These are phyloP conservation scores for Dichotomopilus funicola DNA, from an alignment of 2,329 filamentous ascomycete species.

Conservation along the genomic window DNA sequence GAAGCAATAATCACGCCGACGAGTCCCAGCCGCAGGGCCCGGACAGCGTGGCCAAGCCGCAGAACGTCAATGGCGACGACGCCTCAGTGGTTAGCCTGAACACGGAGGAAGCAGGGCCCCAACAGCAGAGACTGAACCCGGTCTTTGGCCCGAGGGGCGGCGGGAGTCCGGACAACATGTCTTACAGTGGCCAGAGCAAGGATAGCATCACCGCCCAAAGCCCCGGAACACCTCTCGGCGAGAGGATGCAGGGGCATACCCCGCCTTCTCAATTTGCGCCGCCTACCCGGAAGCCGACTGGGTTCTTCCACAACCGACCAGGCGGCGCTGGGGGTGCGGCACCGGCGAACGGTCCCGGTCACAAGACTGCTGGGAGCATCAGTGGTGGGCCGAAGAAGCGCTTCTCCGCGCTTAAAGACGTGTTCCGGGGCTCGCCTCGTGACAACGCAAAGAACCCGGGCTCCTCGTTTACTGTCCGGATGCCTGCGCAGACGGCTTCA, in stretches of 20 bases:
- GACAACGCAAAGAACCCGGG: slow-evolving; percentile 18
- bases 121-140: slow-evolving; percentile 33
- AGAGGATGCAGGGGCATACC: slow-evolving; percentile 6
- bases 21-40: slow-evolving; percentile 24
- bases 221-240: slow-evolving; percentile 17
- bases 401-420: slow-evolving; percentile 36
- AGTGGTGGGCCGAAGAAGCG: slow-evolving; percentile 35
- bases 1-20: slow-evolving; percentile 29
- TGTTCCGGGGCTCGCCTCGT: slow-evolving; percentile 26
- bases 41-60: slow-evolving; percentile 16
- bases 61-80: slow-evolving; percentile 32
- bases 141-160: slow-evolving; percentile 33
- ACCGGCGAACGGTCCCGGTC: slow-evolving; percentile 23
- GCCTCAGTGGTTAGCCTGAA: slow-evolving; percentile 37
- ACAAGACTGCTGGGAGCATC: slow-evolving; percentile 11
- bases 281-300: slow-evolving; percentile 23
- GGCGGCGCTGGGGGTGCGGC: slow-evolving; percentile 24
- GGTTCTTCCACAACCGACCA: slow-evolving; percentile 26
- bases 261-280: slow-evolving; percentile 20
- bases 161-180: slow-evolving; percentile 20
- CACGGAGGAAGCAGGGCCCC: slow-evolving; percentile 34
- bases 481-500: slow-evolving; percentile 5
- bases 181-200: slow-evolving; percentile 24
- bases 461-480: slow-evolving; percentile 16
- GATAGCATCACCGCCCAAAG: slow-evolving; percentile 25